Evolutionary conservation across 306 rosid genomes (phyloP).

Genomic region (Cicer cuneatum): DNA sequence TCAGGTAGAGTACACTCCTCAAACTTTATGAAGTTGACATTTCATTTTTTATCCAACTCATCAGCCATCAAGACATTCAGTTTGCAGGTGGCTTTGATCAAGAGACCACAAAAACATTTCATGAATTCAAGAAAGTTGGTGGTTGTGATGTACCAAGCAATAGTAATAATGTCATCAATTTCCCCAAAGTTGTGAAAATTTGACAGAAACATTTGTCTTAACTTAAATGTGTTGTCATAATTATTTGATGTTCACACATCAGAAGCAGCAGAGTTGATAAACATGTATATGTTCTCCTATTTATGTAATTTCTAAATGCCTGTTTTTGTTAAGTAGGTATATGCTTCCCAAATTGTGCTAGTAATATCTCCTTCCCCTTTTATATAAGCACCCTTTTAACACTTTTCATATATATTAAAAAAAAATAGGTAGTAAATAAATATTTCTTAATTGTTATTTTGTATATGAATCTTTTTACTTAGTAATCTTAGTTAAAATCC

Average conservation of each 20-base stretch:
- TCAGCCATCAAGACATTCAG: slow-evolving; percentile 53
- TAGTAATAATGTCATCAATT: slow-evolving; percentile 36
- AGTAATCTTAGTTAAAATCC: too few relatives aligned
- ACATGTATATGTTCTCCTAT: slow-evolving; percentile 41
- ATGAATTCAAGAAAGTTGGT: slow-evolving; percentile 69
- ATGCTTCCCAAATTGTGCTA: not conserved
- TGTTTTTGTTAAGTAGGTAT: slow-evolving; percentile 19
- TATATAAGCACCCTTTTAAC: too few relatives aligned
- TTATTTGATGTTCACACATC: slow-evolving; percentile 37
- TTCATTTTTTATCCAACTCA: slow-evolving; percentile 15
- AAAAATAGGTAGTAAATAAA: too few relatives aligned
- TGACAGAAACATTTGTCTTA: slow-evolving; percentile 36
- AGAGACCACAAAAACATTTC: slow-evolving; percentile 61
- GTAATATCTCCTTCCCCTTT: too few relatives aligned
- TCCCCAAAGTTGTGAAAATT: slow-evolving; percentile 24
- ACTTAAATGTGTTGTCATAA: slow-evolving; percentile 25
- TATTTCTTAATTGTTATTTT: too few relatives aligned
- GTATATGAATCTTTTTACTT: too few relatives aligned
- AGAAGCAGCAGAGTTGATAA: slow-evolving; percentile 16
- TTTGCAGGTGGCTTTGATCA: slow-evolving; percentile 95
- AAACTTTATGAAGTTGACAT: not conserved
- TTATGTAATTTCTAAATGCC: slow-evolving; percentile 40
- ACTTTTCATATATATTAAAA: too few relatives aligned
- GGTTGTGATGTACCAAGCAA: slow-evolving; percentile 42
- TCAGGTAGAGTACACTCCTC: slow-evolving; percentile 63